Base-by-base conservation (phyloP, 164 flowering plant genomes). In the Dillenia suffruticosa region DNA sequence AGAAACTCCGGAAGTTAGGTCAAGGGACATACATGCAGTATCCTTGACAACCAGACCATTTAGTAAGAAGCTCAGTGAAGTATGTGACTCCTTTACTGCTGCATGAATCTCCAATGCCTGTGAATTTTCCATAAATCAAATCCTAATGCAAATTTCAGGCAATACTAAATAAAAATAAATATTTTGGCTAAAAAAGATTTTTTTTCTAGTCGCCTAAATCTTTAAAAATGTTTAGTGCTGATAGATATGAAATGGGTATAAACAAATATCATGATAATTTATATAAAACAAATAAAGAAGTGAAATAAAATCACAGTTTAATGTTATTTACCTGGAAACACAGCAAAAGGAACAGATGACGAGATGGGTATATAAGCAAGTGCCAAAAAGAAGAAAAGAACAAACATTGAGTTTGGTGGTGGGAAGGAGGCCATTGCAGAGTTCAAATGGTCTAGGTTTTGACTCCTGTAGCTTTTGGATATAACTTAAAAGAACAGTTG, bases 61-160 rank as follows among this genome's bases (percentile, higher is more conserved):
- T 62, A 68, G 79, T 73, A 47, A 85, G 60, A 58, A 66, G 76
- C 67, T 76, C 58, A 58, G 87, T 82, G 67, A 82, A 81, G 1
- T 51, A 64, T 49, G 73, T 44, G 59, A 81, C 59, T 62, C 83
- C 87, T 14, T 24, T 44, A 40, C 64, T 72, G 32, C 54, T 73
- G 74, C 87, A 85, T 54, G 62, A 61, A 59, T 85, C 87, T 47
- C 81, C 65, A 56, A 85, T 68, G 56, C 90, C 87, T 85, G 73
- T 4, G 2, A 26, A 26, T 26, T 26, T 26, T 26, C 40, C 40
- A 26, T 26, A 26, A 26, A 26, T 26, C 40, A 26, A 26, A 26
- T 1, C 40, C 40, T 26, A 26, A 26, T 2, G 40, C 40, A 26
- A 2, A 5, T 26, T 26, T 26, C 40, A 5, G 40, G 5, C 40